These are phyloP conservation scores for Eleusine indica DNA, from an alignment of 176 grass and related monocot genomes.

Conservation along the genomic window DNA sequence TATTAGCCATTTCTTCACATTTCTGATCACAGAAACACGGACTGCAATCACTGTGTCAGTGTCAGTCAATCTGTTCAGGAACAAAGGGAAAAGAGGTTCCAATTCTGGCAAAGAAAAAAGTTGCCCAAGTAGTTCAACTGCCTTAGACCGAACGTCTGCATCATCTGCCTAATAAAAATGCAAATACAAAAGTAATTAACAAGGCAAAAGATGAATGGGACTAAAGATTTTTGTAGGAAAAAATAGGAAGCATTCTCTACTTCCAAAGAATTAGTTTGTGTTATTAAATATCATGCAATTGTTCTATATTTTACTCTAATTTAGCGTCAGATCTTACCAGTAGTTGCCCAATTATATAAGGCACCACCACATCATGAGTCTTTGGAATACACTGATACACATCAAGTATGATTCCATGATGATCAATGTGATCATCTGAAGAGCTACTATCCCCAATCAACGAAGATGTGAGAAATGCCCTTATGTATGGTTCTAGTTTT, in stretches of 20 bases:
- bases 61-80: slow-evolving; percentile 78
- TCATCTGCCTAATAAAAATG: slow-evolving; percentile 71
- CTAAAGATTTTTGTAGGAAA: slow-evolving; percentile 10
- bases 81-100: slow-evolving; percentile 81
- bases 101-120: slow-evolving; percentile 89
- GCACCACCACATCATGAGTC: slow-evolving; percentile 74
- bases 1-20: slow-evolving; percentile 92
- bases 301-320: slow-evolving; percentile 5
- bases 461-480: slow-evolving; percentile 85
- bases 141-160: slow-evolving; percentile 74
- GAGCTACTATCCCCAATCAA: slow-evolving; percentile 66
- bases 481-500: slow-evolving; percentile 90
- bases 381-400: slow-evolving; percentile 85
- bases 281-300: neutral
- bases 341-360: slow-evolving; percentile 93
- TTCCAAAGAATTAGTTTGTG: neutral
- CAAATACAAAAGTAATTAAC: slow-evolving; percentile 53
- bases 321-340: slow-evolving; percentile 57
- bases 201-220: slow-evolving; percentile 6
- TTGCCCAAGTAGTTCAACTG: slow-evolving; percentile 87
- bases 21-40: slow-evolving; percentile 77
- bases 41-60: slow-evolving; percentile 80
- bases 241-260: slow-evolving; percentile 6
- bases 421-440: slow-evolving; percentile 69
- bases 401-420: slow-evolving; percentile 86